Conservation (phyloP, 73 alveolate species). For the Stentor coeruleus region DNA sequence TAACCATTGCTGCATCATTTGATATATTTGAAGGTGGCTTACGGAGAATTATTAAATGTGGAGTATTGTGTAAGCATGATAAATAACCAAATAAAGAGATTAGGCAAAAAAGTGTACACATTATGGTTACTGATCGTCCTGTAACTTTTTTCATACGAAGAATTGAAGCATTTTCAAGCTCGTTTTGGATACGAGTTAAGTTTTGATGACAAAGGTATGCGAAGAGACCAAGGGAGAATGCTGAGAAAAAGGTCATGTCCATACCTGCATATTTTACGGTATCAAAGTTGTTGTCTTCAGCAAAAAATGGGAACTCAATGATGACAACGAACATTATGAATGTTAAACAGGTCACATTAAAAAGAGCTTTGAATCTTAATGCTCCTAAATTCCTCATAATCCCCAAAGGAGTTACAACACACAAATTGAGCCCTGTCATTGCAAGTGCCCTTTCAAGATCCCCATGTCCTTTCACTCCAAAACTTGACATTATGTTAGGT, state of each 20-base stretch:
- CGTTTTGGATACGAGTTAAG: slow-evolving; percentile 42
- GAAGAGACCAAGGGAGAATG: slow-evolving; percentile 46
- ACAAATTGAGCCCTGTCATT: slow-evolving; percentile 11
- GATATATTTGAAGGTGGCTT: slow-evolving; percentile 20
- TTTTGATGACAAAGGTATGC: slow-evolving; percentile 46
- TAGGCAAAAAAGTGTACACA: slow-evolving; percentile 32
- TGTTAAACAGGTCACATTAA: slow-evolving; percentile 29
- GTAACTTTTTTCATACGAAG: slow-evolving; percentile 50
- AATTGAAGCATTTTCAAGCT: slow-evolving; percentile 33
- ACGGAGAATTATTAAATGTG: slow-evolving; percentile 40
- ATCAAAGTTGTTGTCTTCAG: not conserved
- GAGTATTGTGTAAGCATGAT: slow-evolving; percentile 29
- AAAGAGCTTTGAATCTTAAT: slow-evolving; percentile 33
- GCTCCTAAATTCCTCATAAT: slow-evolving; percentile 39
- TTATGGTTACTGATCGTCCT: slow-evolving; percentile 29
- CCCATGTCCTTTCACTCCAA: not conserved
- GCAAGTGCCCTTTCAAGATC: not conserved
- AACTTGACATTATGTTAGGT: not conserved
- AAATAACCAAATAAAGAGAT: slow-evolving; percentile 45
- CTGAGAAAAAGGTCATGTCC: slow-evolving; percentile 38
- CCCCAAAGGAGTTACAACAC: slow-evolving; percentile 37
- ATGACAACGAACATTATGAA: slow-evolving; percentile 42
- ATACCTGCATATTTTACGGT: slow-evolving; percentile 14
- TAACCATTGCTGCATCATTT: slow-evolving; percentile 37
- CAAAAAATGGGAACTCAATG: slow-evolving; percentile 32